phyloP scores from a whole-genome alignment of 148 eudicot species.

The Vaccinium darrowii region DNA sequence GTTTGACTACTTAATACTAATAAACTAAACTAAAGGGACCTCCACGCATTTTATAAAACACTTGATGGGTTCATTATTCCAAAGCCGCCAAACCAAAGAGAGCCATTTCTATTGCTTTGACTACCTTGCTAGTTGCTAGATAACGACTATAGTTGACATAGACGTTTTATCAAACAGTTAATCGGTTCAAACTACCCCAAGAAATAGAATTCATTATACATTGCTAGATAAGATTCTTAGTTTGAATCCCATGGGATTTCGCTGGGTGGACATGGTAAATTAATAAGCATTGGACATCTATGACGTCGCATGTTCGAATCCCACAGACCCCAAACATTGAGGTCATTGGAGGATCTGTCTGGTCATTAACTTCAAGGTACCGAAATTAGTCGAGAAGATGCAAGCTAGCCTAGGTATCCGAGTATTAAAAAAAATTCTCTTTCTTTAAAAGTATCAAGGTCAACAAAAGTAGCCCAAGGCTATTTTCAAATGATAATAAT shows the following conservation, averaged over 20 bases:
- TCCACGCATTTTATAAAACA: neutral
- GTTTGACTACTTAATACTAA: neutral
- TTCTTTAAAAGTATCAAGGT: constrained; percentile 10
- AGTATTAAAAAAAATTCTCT: too few species aligned
- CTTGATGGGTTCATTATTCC: neutral
- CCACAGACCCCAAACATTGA: too few species aligned
- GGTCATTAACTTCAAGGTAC: too few species aligned
- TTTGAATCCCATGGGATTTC: too few species aligned
- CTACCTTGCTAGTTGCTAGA: neutral
- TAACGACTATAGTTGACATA: neutral
- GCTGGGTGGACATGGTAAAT: too few species aligned
- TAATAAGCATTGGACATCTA: too few species aligned
- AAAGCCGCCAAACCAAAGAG: neutral
- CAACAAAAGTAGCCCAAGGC: constrained; percentile 20
- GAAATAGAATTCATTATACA: constrained; percentile 19
- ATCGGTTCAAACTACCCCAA: constrained; percentile 15
- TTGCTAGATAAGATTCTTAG: neutral
- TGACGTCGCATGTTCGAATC: too few species aligned
- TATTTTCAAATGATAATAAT: constrained; percentile 6
- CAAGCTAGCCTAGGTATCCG: too few species aligned
- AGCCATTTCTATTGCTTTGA: constrained; percentile 15
- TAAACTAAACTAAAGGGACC: neutral
- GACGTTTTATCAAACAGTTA: neutral
- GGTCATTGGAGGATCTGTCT: too few species aligned
- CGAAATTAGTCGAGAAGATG: too few species aligned